These are phyloP conservation scores for Laguncularia racemosa DNA, from an alignment of 345 rosid species.

Conservation along the genomic window DNA sequence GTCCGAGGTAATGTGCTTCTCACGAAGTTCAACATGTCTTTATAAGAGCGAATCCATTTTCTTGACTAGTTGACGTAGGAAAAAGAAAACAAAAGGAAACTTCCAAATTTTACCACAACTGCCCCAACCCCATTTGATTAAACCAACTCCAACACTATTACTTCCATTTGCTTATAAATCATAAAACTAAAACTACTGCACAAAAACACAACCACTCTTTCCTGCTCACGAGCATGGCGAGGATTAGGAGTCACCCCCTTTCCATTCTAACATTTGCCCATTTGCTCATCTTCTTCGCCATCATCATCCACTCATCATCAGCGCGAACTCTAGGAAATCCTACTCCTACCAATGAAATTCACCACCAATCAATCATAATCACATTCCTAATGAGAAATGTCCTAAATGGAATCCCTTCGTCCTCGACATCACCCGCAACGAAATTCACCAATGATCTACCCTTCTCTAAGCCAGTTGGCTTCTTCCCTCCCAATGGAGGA, in stretches of 20 bases:
- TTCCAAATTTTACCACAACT: too few relatives aligned
- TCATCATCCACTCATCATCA: slow-evolving; percentile 16
- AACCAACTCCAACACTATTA: too few relatives aligned
- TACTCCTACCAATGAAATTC: not conserved
- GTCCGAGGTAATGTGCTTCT: too few relatives aligned
- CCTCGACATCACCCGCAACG: slow-evolving; percentile 20
- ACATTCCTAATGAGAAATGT: slow-evolving; percentile 44
- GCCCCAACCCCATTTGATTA: too few relatives aligned
- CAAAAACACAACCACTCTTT: too few relatives aligned
- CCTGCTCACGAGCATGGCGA: too few relatives aligned
- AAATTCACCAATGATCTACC: slow-evolving; percentile 26
- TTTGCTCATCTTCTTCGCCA: slow-evolving; percentile 11
- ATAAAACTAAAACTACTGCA: too few relatives aligned
- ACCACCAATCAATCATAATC: slow-evolving; percentile 19
- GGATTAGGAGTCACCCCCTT: not conserved
- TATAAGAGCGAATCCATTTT: too few relatives aligned
- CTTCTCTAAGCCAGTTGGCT: slow-evolving; percentile 37
- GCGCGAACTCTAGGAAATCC: slow-evolving; percentile 29
- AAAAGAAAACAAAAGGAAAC: too few relatives aligned
- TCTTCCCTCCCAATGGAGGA: slow-evolving; percentile 38
- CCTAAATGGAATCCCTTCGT: slow-evolving; percentile 20
- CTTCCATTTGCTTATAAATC: too few relatives aligned
- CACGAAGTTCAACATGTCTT: too few relatives aligned
- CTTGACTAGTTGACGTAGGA: too few relatives aligned
- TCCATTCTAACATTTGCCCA: not conserved